Evolutionary conservation across 2,329 filamentous ascomycete genomes (phyloP), one percentile per base, ranked within the genome.

Genomic region (Tolypocladium cylindrosporum): DNA sequence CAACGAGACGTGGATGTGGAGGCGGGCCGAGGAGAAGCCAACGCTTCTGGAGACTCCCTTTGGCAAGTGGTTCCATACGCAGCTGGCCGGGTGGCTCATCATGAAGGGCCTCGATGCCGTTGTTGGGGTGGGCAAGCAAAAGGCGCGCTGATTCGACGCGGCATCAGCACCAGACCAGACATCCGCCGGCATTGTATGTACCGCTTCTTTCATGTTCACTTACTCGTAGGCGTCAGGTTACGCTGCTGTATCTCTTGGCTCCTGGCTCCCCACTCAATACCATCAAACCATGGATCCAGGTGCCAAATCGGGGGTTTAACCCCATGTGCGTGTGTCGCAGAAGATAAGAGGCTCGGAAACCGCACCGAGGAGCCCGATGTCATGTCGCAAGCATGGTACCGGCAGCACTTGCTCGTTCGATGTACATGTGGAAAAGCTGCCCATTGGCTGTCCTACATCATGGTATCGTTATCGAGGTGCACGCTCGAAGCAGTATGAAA

Each of bases 1-100:
- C 52, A 73, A 72, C 58, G 71, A 74, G 66, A 72, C 72, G n/a
- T 73, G 71, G 72, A 69, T 72, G 68, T 74, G 71, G 71, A 65
- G 72, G 50, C 61, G 57, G 13, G 39, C 56, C 19, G 59, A 62
- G 21, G 71, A 72, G 54, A 63, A 61, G 54, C 62, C 66, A 19
- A 64, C 66, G 13, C 55, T 72, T 55, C 59, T 74, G 31, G 71
- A 74, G 59, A 59, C 61, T 2, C 37, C 61, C 0, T 14, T 68
- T 1, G 68, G 69, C 1, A 61, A 61, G 3, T 72, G 69, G 69
- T 57, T 72, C 36, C 72, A 74, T 55, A 53, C 60, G 13, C 37
- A 66, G 9, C 54, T 66, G 37, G 63, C 64, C 24, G 63, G 64
- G n/a, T 71, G 68, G 68, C 60, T 71, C 14, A 58, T 69, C 10